A percentile compares a stretch with the other conserved stretches of the same genome.
These are phyloP conservation scores for Amanita exitialis DNA, from an alignment of 768 basidiomycete species.

Conservation along the genomic window DNA sequence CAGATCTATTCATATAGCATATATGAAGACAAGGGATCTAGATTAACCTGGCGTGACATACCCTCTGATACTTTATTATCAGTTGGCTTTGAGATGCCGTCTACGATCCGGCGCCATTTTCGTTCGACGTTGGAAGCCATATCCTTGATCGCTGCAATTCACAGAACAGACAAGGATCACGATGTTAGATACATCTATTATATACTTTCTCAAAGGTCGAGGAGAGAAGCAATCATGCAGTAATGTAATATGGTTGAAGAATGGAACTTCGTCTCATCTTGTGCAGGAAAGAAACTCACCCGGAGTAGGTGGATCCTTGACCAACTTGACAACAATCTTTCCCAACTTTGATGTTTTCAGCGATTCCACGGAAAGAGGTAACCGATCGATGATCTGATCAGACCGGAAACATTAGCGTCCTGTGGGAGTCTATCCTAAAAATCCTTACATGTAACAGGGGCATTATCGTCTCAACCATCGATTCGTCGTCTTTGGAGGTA, in stretches of 20 bases:
- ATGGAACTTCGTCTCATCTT: neutral
- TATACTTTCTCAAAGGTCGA: slow-evolving; percentile 24
- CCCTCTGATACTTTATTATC: slow-evolving; percentile 52
- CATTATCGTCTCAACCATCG: slow-evolving; percentile 71
- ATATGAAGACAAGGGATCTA: slow-evolving; percentile 15
- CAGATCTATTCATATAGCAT: slow-evolving; percentile 26
- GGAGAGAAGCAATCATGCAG: slow-evolving; percentile 13
- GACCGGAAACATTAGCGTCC: slow-evolving; percentile 2
- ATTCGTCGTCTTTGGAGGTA: slow-evolving; percentile 38
- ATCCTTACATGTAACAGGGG: slow-evolving; percentile 74
- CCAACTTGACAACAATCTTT: slow-evolving; percentile 67
- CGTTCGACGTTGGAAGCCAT: slow-evolving; percentile 84
- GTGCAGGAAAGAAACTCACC: slow-evolving; percentile 48
- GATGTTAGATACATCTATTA: slow-evolving; percentile 63
- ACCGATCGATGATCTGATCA: slow-evolving; percentile 69
- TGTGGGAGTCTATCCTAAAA: neutral
- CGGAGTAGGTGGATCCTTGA: slow-evolving; percentile 64
- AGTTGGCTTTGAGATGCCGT: slow-evolving; percentile 27
- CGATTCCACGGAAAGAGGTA: slow-evolving; percentile 63
- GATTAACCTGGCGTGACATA: slow-evolving; percentile 52
- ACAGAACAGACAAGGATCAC: slow-evolving; percentile 30
- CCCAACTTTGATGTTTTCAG: slow-evolving; percentile 69
- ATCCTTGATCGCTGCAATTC: slow-evolving; percentile 78
- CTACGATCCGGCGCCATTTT: slow-evolving; percentile 61
- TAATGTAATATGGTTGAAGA: slow-evolving; percentile 12